Evolutionary conservation across 805 yeast species (phyloP), one percentile per base, ranked within the genome.

Genomic region (Naumovozyma castellii): DNA sequence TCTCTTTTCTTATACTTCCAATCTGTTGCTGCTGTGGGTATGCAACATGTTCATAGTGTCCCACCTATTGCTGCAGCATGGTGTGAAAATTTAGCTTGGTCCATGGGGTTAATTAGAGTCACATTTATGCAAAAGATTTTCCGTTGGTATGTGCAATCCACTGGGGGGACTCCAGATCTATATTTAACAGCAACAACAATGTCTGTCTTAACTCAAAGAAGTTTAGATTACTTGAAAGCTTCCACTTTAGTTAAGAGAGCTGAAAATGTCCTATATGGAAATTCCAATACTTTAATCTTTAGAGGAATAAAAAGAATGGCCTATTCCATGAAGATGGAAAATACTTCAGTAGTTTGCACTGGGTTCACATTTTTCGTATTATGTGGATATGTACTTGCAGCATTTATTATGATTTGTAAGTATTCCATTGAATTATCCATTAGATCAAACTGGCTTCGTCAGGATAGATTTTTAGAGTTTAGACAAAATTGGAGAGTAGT

Each of bases 41-140:
- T 88, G 95, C 75, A 80, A 59, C 81, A 82, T 45, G 95, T 86
- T 36, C 85, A 80, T 53, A 69, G 81, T 42, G 80, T 84, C 4
- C 97, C 97, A 6, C 96, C 96, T 14, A 85, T 88, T 53, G 96
- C 95, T 6, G 72, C 83, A 10, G 78, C 95, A 8, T 88, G 97
- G 97, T 69, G 87, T 5, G 94, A 84, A 60, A 87, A 88, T 56
- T 68, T 88, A 54, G 87, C 86, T 20, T 88, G 97, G 97, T 84
- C 95, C 1, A 84, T 88, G 83, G 97, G 97, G 2, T 69, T 88
- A 43, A 84, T 88, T 50, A 69, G 80, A 57, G 73, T 83, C 32
- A 53, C 56, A 2, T 88, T 87, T 57, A 84, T 88, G 95, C 95
- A 88, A 62, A 66, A 76, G 44, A 79, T 84, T 45, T 80, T 84